Conservation (phyloP, 192 early-diverging fungal genomes). For the Coemansia sp. region DNA sequence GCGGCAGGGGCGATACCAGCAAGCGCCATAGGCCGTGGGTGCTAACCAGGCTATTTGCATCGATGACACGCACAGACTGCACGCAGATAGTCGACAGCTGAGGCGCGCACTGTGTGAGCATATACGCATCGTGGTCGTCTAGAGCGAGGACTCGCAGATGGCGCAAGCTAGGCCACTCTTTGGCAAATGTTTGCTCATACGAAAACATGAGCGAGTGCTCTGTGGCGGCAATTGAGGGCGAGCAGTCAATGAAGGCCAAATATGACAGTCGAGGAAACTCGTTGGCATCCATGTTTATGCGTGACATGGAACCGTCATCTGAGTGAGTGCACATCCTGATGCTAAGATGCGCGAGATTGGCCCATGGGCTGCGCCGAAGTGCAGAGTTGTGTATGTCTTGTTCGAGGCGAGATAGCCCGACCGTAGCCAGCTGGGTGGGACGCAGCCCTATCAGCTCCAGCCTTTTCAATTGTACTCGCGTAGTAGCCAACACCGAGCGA, state of each 20-base stretch:
- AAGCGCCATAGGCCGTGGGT: conserved; percentile 21
- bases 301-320: not conserved
- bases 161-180: conserved; percentile 21
- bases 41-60: conserved; percentile 1
- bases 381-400: not conserved
- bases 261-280: conserved; percentile 32
- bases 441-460: conserved; percentile 32
- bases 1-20: conserved; percentile 15
- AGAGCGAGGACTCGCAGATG: conserved; percentile 15
- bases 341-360: conserved; percentile 3
- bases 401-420: conserved; percentile 10
- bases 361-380: not conserved
- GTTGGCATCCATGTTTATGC: conserved; percentile 13
- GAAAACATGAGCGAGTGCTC: conserved; percentile 16
- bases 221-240: not conserved
- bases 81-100: conserved; percentile 10
- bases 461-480: conserved; percentile 7
- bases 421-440: conserved; percentile 19
- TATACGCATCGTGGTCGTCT: conserved; percentile 10
- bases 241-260: conserved; percentile 20
- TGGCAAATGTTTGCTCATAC: conserved; percentile 32
- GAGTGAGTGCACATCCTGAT: conserved; percentile 11
- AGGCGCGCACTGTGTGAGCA: conserved; percentile 15
- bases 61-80: not conserved
- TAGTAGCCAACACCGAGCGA: conserved; percentile 13